These are phyloP conservation scores for Orychophragmus violaceus DNA, from an alignment of 345 rosid species.

Conservation along the genomic window DNA sequence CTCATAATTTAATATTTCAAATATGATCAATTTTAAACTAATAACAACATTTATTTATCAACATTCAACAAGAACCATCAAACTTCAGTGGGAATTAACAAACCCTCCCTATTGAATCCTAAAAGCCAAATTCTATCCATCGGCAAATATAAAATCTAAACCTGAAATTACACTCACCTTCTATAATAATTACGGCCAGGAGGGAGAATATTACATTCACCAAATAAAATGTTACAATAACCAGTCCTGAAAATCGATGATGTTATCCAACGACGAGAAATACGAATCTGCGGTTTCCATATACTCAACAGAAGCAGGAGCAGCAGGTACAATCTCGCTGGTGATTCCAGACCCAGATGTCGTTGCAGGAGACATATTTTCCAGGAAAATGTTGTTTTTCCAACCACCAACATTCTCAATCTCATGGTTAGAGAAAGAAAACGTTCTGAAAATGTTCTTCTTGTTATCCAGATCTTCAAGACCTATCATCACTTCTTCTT, in stretches of 20 bases:
- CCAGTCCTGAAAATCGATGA: constrained; percentile 37
- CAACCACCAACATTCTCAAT: constrained; percentile 4
- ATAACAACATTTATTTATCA: not conserved
- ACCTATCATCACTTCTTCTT: constrained; percentile 14
- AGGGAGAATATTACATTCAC: not conserved
- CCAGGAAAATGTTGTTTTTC: constrained; percentile 15
- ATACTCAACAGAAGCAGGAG: constrained; percentile 30
- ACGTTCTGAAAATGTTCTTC: constrained; percentile 26
- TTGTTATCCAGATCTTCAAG: constrained; percentile 16
- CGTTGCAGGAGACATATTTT: constrained; percentile 21
- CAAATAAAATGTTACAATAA: constrained; percentile 11
- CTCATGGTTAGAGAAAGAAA: constrained; percentile 23
- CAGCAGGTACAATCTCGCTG: constrained; percentile 12
- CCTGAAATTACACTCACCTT: not conserved
- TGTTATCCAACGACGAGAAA: constrained; percentile 35
- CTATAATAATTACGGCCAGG: not conserved
- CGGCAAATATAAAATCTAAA: not conserved
- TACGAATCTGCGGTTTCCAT: constrained; percentile 41
- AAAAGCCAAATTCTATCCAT: not conserved
- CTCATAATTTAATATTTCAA: too few species aligned
- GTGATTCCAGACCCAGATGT: constrained; percentile 28
- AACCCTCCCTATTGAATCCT: not conserved
- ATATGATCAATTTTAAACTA: not conserved
- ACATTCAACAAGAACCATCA: not conserved
- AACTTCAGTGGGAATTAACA: not conserved